A percentile compares a stretch with the other conserved stretches of the same genome.
phyloP scores from a whole-genome alignment of 352 stramenopile genomes.

The Pythium apleroticum region DNA sequence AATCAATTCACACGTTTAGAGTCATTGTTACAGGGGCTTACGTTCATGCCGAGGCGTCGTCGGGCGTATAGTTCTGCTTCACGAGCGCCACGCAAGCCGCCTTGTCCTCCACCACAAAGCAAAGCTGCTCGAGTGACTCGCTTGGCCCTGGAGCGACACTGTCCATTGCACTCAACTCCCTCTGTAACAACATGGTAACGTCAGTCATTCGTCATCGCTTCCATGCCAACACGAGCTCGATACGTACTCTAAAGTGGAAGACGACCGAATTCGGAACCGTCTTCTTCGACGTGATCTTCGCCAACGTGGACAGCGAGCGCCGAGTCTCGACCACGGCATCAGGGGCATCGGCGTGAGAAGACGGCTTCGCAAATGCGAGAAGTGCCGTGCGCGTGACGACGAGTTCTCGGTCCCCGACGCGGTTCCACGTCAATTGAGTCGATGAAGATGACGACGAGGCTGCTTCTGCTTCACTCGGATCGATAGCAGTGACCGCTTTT shows the following conservation, averaged over 20 bases:
- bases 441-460: conserved; percentile 16
- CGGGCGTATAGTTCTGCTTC: conserved; percentile 33
- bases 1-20: conserved; percentile 7
- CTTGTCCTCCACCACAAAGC: conserved; percentile 40
- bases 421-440: conserved; percentile 28
- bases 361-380: conserved; percentile 32
- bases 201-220: not conserved
- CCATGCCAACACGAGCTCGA: not conserved
- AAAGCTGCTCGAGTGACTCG: conserved; percentile 30
- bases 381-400: conserved; percentile 59
- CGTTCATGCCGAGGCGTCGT: conserved; percentile 16
- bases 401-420: conserved; percentile 62
- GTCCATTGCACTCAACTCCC: conserved; percentile 22
- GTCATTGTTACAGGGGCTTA: conserved; percentile 18
- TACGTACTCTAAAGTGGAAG: conserved; percentile 73
- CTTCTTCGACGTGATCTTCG: conserved; percentile 55
- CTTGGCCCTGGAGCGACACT: conserved; percentile 10
- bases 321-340: conserved; percentile 63
- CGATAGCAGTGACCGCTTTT: conserved; percentile 14
- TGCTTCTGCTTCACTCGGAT: conserved; percentile 9
- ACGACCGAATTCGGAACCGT: conserved; percentile 63
- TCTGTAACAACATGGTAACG: conserved; percentile 12
- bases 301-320: conserved; percentile 49
- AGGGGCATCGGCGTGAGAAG: conserved; percentile 22
- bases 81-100: conserved; percentile 33